Evolutionary conservation across 352 stramenopile genomes (phyloP), one percentile per base, ranked within the genome.

Genomic region (Phytophthora litchii): DNA sequence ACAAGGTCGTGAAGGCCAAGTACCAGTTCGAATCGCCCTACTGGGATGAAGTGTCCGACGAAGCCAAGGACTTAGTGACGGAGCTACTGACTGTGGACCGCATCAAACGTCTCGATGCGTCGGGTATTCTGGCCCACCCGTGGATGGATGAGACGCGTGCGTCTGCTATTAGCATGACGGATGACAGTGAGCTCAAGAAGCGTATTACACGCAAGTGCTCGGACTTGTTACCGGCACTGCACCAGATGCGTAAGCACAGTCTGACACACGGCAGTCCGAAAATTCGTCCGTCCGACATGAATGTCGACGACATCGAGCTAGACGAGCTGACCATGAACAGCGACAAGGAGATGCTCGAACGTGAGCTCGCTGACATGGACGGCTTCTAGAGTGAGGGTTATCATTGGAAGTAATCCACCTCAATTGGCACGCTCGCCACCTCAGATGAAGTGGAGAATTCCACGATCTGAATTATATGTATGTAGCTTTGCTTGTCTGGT

Each of bases 41-140:
- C 55, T 99, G 97, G 97, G 94, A 99, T 61, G 71, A 87, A 10
- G 97, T 99, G 21, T 98, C 89, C 8, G 67, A 85, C 16, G 78
- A 89, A 31, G 97, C 96, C 1, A 99, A 98, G 68, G 87, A 98
- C 42, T 95, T 99, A 54, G 97, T 99, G n/a, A 71, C 64, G 19
- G 85, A 84, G 38, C 65, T 99, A 51, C 67, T 99, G 44, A 90
- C 85, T 16, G 93, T 98, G 21, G 85, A 98, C 72, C 90, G 93
- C 1, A 72, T 60, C 4, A 60, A 88, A 47, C 75, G 91, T 10
- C 67, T 94, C 8, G 86, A 82, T 41, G 88, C 83, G 0, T 72
- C 80, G 6, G 73, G 78, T 3, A 78, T 96, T 36, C 60, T 97
- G 2, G 47, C 67, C 6, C 87, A 97, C 49, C 70, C 80, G 20